phyloP scores from a whole-genome alignment of 2,329 filamentous ascomycete genomes.

The Pseudogymnoascus sp. region DNA sequence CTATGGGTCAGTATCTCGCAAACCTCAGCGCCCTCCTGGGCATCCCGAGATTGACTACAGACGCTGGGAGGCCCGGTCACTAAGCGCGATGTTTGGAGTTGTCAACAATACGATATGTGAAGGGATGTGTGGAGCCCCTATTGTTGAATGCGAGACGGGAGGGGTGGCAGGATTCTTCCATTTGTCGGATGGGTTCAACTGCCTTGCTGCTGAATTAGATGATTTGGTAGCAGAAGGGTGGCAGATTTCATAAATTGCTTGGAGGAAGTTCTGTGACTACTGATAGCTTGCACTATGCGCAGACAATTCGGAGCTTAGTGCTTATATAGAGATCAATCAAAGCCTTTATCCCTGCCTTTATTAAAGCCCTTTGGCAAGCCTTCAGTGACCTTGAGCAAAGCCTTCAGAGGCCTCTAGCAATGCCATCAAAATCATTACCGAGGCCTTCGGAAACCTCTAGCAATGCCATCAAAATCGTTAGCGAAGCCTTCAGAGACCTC shows the following conservation, averaged over 20 bases:
- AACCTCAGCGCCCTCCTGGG: background rate
- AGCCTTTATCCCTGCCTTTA: background rate
- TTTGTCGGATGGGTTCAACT: background rate
- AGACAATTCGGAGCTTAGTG: no score
- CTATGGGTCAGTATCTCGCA: background rate
- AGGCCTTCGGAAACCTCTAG: background rate
- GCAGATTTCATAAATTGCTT: background rate
- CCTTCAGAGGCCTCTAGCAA: background rate
- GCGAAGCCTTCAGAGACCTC: no score
- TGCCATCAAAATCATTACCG: background rate
- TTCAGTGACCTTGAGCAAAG: background rate
- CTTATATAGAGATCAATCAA: no score
- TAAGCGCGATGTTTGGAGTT: background rate
- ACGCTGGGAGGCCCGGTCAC: background rate
- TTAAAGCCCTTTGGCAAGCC: background rate
- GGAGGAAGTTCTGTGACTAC: background rate
- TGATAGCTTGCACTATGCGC: no score
- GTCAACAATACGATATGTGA: background rate
- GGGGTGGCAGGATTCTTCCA: background rate
- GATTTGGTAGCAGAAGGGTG: conserved; percentile 1
- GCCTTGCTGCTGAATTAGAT: background rate
- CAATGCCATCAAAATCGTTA: background rate
- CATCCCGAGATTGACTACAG: background rate
- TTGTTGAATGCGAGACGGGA: background rate
- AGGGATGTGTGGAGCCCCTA: background rate